A percentile compares a stretch with the other conserved stretches of the same genome.
Conservation (phyloP, 2,329 filamentous ascomycete species). For the Arthrobotrys conoides region DNA sequence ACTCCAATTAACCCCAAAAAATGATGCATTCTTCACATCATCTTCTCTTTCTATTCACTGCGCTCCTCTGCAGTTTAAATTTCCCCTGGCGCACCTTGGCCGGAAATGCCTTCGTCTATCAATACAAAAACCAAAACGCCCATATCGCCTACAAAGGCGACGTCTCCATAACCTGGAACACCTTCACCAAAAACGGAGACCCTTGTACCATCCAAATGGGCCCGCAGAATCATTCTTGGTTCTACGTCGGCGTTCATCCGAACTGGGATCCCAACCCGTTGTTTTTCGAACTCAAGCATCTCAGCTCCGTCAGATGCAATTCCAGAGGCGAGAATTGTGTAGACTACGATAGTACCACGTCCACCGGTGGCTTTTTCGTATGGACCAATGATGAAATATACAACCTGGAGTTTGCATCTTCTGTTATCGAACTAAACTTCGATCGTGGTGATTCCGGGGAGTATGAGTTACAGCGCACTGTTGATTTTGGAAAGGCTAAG, state of each 20-base stretch:
- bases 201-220: constrained; percentile 24
- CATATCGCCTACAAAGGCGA: constrained; percentile 31
- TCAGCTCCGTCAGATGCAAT: constrained; percentile 18
- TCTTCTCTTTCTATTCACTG: not conserved
- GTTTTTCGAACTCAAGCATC: constrained; percentile 17
- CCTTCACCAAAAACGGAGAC: not conserved
- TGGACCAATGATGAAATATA: constrained; percentile 34
- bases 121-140: constrained; percentile 21
- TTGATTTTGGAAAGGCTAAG: not conserved
- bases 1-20: no score
- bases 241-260: constrained; percentile 27
- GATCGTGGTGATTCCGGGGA: constrained; percentile 17
- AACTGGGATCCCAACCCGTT: constrained; percentile 31
- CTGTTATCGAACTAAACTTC: constrained; percentile 15
- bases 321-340: constrained; percentile 17
- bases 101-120: constrained; percentile 9
- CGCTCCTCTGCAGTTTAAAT: no score
- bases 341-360: not conserved
- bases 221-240: constrained; percentile 28
- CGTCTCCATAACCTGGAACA: constrained; percentile 23
- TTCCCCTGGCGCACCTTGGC: constrained; percentile 5
- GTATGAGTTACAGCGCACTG: constrained; percentile 23
- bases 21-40: no score
- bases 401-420: constrained; percentile 24
- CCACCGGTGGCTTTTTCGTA: constrained; percentile 1